Evolutionary conservation across 257 asterid genomes (phyloP), one percentile per base, ranked within the genome.

Genomic region (Lycium ferocissimum): DNA sequence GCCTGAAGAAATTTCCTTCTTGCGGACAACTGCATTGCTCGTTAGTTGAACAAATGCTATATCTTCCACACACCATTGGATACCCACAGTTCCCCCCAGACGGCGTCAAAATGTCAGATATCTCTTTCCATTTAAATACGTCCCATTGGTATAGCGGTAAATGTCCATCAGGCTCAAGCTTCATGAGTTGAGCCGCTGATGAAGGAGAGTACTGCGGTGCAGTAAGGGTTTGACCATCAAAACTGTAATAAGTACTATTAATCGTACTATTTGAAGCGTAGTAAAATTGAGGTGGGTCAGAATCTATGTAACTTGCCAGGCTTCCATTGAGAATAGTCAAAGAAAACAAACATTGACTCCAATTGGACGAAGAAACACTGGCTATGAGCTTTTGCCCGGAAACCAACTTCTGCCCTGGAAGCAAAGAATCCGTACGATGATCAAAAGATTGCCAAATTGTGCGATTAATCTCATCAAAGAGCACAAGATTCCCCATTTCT

Each of bases 361-460:
- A 0, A 65, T 79, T 79, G 40, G 70, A 6, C 18, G 1, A 45
- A 10, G 84, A 79, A 7, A 35, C 33, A 3, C 72, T 20, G 20
- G 84, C 79, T 13, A 5, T 18, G 15, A 85, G 70, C 40, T 57
- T 69, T n/a, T n/a, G n/a, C 5, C 81, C 70, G 6, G 58, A 0
- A 2, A 2, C 5, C 40, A 79, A 18, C 1, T 4, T 66, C 57
- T 85, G 54, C 0, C 84, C 86, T 0, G 51, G 76, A 5, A 81
- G 35, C 18, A 87, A 71, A 1, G 85, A 57, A 56, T 87, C n/a
- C 0, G 63, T 43, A 3, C 86, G 88, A 66, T 87, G 62, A 79
- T 84, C 86, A 51, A 84, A 87, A 20, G 86, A 85, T 14, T 85
- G 90, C 90, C 90, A 87, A 14, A 85, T 0, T 63, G 65, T 59